Evolutionary conservation across 352 stramenopile genomes (phyloP).

Genomic region (Pythium dissotocum): DNA sequence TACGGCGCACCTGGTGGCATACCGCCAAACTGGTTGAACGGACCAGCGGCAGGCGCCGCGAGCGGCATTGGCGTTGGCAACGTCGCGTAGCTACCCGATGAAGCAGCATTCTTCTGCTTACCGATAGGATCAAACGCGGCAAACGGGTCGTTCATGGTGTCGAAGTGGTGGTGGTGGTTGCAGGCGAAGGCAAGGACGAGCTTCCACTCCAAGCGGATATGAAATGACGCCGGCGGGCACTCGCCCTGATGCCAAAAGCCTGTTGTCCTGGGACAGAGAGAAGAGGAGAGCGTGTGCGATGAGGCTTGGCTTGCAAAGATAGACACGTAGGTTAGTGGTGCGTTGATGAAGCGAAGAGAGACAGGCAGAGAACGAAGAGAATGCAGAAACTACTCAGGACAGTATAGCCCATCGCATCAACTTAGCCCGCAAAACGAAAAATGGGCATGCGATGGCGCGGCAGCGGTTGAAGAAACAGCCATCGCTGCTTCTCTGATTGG

Average conservation of each 20-base stretch:
- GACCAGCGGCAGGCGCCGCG: constrained; percentile 25
- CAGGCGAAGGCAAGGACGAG: neutral
- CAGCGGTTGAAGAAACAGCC: constrained; percentile 9
- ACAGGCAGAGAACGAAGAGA: neutral
- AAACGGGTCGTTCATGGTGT: constrained; percentile 68
- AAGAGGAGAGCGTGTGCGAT: neutral
- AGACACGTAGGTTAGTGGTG: neutral
- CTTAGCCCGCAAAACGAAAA: neutral
- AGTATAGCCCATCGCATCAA: neutral
- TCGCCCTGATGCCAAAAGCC: neutral
- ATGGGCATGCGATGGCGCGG: neutral
- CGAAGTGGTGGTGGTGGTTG: neutral
- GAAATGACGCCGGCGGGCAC: constrained; percentile 18
- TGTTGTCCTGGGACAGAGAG: neutral
- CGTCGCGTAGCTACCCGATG: constrained; percentile 26
- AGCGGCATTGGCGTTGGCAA: constrained; percentile 27
- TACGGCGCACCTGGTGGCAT: constrained; percentile 37
- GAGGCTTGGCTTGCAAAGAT: constrained; percentile 4
- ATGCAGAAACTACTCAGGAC: constrained; percentile 4
- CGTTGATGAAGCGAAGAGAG: neutral
- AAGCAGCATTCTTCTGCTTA: constrained; percentile 35
- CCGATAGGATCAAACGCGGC: constrained; percentile 52
- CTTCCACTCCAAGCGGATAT: constrained; percentile 3
- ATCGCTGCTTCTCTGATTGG: neutral
- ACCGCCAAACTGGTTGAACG: constrained; percentile 30